Evolutionary conservation across 352 stramenopile species (phyloP).

Genomic region (Globisporangium nagaii): DNA sequence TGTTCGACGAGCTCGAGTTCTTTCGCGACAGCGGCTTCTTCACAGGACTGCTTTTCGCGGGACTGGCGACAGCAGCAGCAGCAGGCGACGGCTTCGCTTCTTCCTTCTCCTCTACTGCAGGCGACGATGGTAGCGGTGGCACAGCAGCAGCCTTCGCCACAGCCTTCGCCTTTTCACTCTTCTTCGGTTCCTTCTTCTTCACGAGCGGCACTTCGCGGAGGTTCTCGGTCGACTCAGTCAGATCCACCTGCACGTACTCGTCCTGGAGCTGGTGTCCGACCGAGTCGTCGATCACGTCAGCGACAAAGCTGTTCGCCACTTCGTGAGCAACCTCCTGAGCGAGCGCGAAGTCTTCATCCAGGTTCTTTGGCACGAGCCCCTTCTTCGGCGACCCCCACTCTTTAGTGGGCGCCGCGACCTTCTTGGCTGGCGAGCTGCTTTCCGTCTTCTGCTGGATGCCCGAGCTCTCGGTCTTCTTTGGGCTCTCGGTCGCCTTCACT

Average conservation of each 20-base stretch:
- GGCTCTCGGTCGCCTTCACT: conserved; percentile 3
- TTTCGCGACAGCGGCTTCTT: conserved; percentile 20
- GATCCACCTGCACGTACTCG: conserved; percentile 63
- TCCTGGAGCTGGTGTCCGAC: conserved; percentile 39
- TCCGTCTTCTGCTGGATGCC: neutral
- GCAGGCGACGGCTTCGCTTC: neutral
- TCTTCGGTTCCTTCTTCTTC: conserved; percentile 1
- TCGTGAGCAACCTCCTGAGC: conserved; percentile 24
- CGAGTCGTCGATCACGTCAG: conserved; percentile 38
- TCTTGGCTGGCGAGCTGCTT: neutral
- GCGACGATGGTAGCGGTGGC: neutral
- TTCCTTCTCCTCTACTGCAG: conserved; percentile 5
- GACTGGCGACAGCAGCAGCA: conserved; percentile 1
- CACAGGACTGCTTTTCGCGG: conserved; percentile 11
- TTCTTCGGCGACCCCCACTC: conserved; percentile 11
- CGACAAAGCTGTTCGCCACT: conserved; percentile 33
- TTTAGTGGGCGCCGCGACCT: neutral
- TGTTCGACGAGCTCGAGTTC: conserved; percentile 17
- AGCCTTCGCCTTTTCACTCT: neutral
- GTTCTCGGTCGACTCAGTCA: conserved; percentile 43
- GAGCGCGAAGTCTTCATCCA: conserved; percentile 25
- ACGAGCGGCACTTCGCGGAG: conserved; percentile 16
- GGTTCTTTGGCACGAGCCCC: conserved; percentile 13
- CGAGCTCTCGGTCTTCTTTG: conserved; percentile 4
- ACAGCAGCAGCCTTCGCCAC: neutral